A percentile compares a stretch with the other conserved stretches of the same genome.
Evolutionary conservation across 2,329 filamentous ascomycete species (phyloP).

Genomic region (Ophiosphaerella narmari): DNA sequence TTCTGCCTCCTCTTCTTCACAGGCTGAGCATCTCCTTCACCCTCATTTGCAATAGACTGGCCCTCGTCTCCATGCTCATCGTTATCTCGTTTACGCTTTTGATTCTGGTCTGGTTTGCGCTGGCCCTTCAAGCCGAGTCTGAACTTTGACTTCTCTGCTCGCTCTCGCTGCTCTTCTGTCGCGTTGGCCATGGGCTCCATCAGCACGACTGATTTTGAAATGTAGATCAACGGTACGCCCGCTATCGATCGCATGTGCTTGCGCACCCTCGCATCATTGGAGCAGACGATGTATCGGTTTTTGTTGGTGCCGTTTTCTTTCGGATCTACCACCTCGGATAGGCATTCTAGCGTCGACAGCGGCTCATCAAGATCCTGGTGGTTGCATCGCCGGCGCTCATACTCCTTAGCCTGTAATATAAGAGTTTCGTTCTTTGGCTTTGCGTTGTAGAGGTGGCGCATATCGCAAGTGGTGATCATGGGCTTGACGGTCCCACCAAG

Average conservation of each 20-base stretch:
- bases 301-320: conserved; percentile 74
- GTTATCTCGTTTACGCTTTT: conserved; percentile 48
- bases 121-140: conserved; percentile 66
- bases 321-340: conserved; percentile 76
- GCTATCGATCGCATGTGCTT: conserved; percentile 67
- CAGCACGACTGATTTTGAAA: conserved; percentile 78
- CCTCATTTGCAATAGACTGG: conserved; percentile 24
- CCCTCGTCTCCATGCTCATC: conserved; percentile 55
- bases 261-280: conserved; percentile 69
- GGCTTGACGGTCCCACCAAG: conserved; percentile 85
- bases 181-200: conserved; percentile 75
- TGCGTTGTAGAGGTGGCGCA: conserved; percentile 74
- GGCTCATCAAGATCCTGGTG: conserved; percentile 77
- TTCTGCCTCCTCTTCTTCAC: conserved; percentile 58
- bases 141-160: conserved; percentile 76
- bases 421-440: conserved; percentile 60
- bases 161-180: conserved; percentile 65
- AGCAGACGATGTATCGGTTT: conserved; percentile 78
- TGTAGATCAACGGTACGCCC: conserved; percentile 78
- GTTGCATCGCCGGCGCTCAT: conserved; percentile 76
- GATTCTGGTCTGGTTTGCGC: conserved; percentile 31
- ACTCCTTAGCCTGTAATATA: conserved; percentile 74
- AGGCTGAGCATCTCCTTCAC: conserved; percentile 25
- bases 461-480: conserved; percentile 81
- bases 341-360: conserved; percentile 70